These are phyloP conservation scores for Teratosphaeria destructans DNA, from an alignment of 2,329 filamentous ascomycete genomes.

Conservation along the genomic window DNA sequence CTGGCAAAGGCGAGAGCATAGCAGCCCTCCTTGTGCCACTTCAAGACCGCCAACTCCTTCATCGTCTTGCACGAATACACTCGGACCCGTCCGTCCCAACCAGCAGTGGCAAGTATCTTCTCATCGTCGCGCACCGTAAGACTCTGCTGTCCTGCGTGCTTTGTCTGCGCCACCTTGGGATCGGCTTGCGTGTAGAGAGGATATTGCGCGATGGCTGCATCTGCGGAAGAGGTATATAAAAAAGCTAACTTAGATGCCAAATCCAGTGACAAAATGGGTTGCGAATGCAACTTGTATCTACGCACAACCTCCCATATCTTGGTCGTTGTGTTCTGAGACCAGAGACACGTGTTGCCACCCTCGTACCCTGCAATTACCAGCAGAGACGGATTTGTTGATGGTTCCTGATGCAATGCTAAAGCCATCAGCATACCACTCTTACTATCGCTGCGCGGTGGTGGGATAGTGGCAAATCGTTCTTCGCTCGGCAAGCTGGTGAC, in stretches of 20 bases:
- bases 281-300: conserved; percentile 56
- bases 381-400: conserved; percentile 31
- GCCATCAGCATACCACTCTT: conserved; percentile 80
- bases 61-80: conserved; percentile 70
- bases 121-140: conserved; percentile 68
- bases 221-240: conserved; percentile 74
- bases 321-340: conserved; percentile 29
- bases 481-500: conserved; percentile 74
- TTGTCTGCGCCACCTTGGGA: conserved; percentile 51
- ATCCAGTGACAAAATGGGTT: conserved; percentile 64
- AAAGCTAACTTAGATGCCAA: conserved; percentile 33
- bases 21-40: conserved; percentile 86
- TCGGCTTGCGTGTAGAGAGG: conserved; percentile 36
- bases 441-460: conserved; percentile 38
- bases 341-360: conserved; percentile 60
- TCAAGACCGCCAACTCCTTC: conserved; percentile 80
- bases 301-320: conserved; percentile 52
- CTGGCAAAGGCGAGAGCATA: conserved; percentile 67
- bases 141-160: conserved; percentile 82
- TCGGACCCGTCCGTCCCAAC: conserved; percentile 76
- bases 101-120: conserved; percentile 76
- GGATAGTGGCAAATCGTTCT: conserved; percentile 51
- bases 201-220: conserved; percentile 69
- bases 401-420: conserved; percentile 42
- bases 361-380: conserved; percentile 73